Base-by-base conservation (phyloP, 768 basidiomycete species). In the Agrocybe chaxingu region DNA sequence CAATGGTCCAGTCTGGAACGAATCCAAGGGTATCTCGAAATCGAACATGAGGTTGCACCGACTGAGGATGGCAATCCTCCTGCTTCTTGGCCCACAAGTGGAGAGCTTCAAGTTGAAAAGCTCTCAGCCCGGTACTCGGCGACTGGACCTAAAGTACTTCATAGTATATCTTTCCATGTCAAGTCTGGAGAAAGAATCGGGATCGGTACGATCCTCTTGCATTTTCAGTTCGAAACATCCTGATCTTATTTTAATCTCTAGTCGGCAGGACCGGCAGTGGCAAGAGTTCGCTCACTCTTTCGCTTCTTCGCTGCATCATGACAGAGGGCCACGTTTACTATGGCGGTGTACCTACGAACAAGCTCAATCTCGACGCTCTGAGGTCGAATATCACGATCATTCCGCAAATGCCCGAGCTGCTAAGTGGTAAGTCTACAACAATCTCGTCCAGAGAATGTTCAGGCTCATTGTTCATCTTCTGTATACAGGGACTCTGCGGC, bases 31-130 rank as follows among this genome's bases (percentile, higher is more conserved):
- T 86, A 82, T 59, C 59, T 84, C 13, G 60, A 70, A 19, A 82
- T 84, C 51, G 82, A 84, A 36, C 79, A 81, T 48, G 83, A 87
- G 59, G 73, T 74, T 1, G 64, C 68, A 49, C 48, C 71, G 1
- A 70, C 70, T 0, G 53, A 63, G 10, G 56, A 60, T 6, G 78
- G 78, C 16, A 66, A 67, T 24, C 85, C 85, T 1, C 84, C 85
- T 0, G 84, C 85, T 2, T 75, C 81, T 46, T 88, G 85, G 85
- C 85, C 85, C 0, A 70, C 78, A 3, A 79, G 75, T 16, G 85
- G 85, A 7, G 68, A 75, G 13, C 70, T 87, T 31, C 66, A 69
- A 3, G 77, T 80, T 2, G 77, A 84, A 39, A 75, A 76, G 16
- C 66, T 86, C 1, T 78, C 74, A 10, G 83, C 84, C 29, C 67